Conservation (phyloP, 1,284 basidiomycete species). For the Schizopora paradoxa region DNA sequence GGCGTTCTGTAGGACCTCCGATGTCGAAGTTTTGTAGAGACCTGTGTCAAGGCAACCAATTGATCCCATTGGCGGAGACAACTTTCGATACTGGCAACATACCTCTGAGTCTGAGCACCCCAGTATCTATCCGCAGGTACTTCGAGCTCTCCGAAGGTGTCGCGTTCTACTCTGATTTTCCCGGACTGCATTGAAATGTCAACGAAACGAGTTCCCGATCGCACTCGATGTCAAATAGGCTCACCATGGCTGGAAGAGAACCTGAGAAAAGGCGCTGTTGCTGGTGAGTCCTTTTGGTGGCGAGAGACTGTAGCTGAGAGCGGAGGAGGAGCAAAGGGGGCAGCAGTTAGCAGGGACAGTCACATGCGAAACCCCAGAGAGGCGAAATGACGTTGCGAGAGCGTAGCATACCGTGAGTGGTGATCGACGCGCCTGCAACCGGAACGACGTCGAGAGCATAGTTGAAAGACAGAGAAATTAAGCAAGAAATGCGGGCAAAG, state of each 20-base stretch:
- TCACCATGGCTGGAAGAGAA: constrained; percentile 43
- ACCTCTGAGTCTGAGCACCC: constrained; percentile 99
- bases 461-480: no score
- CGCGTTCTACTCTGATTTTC: constrained; percentile 66
- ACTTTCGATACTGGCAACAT: constrained; percentile 15
- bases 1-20: constrained; percentile 87
- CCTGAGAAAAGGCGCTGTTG: constrained; percentile 30
- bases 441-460: no score
- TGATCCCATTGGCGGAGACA: not conserved
- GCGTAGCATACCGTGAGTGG: no score
- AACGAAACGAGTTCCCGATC: not conserved
- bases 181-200: constrained; percentile 25
- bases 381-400: no score
- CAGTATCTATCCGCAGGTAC: constrained; percentile 96
- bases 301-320: constrained; percentile 12
- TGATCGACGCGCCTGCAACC: no score
- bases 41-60: constrained; percentile 31
- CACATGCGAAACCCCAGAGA: no score
- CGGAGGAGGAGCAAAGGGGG: constrained; percentile 14
- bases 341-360: no score
- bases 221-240: constrained; percentile 6
- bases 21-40: constrained; percentile 99
- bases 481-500: no score
- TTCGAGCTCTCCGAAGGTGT: constrained; percentile 90
- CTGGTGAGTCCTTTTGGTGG: constrained; percentile 22